Conservation (phyloP, 176 grass and related monocot species). For the Eleusine indica region DNA sequence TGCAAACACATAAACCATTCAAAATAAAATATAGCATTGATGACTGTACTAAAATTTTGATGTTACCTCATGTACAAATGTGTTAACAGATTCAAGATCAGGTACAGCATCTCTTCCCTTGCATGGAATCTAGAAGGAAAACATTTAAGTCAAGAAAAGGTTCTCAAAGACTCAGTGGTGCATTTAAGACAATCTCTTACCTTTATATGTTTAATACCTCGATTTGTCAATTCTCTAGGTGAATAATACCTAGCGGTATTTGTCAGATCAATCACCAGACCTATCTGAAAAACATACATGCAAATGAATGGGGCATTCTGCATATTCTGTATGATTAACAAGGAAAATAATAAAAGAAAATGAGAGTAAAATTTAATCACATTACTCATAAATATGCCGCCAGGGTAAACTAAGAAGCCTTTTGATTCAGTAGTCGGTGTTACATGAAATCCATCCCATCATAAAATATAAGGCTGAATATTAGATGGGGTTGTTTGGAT, state of each 20-base stretch:
- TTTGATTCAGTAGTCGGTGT: no score
- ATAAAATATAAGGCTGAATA: no score
- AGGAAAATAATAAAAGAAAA: neutral
- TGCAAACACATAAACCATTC: conserved; percentile 23
- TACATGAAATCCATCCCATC: no score
- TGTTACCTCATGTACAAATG: conserved; percentile 72
- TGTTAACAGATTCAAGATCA: conserved; percentile 79
- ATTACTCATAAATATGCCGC: neutral
- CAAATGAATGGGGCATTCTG: neutral
- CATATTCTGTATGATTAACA: neutral
- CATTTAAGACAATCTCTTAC: conserved; percentile 39
- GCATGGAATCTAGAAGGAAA: conserved; percentile 70
- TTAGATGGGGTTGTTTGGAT: no score
- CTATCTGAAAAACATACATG: conserved; percentile 55
- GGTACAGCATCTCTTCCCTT: conserved; percentile 80
- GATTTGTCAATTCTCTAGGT: conserved; percentile 59
- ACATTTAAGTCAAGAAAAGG: neutral
- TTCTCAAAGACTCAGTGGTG: neutral
- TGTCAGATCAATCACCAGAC: conserved; percentile 84
- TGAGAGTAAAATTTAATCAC: neutral
- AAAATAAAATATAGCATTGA: conserved; percentile 7
- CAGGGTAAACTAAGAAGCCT: no score
- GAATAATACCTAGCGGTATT: conserved; percentile 78
- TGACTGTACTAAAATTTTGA: no score
- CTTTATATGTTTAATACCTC: conserved; percentile 82